phyloP scores from a whole-genome alignment of 192 early-diverging fungal species.

The Rhizophagus clarus region DNA sequence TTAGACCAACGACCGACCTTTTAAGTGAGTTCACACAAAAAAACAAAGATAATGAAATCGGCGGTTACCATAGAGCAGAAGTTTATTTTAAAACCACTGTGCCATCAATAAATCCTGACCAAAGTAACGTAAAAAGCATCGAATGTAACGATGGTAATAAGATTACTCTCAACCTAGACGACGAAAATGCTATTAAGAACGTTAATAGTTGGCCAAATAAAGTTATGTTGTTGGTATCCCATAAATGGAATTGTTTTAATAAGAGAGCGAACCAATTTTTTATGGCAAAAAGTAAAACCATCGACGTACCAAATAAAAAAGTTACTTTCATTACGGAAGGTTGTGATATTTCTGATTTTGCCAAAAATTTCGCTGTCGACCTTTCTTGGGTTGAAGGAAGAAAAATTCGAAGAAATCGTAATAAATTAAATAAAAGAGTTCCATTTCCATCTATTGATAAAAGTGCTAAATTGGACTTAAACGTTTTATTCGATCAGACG shows the following conservation, averaged over 20 bases:
- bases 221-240: background rate
- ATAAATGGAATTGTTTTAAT: constrained; percentile 17
- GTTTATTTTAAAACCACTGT: background rate
- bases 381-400: background rate
- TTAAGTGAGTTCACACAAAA: background rate
- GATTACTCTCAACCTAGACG: background rate
- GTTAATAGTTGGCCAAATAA: constrained; percentile 10
- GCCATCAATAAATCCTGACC: constrained; percentile 22
- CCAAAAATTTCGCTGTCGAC: background rate
- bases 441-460: background rate
- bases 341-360: background rate
- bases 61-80: background rate
- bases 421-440: background rate
- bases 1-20: background rate
- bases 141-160: background rate
- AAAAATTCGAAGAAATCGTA: background rate
- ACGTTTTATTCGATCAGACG: constrained; percentile 2
- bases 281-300: background rate
- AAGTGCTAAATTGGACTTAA: background rate
- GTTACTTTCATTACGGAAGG: constrained; percentile 5
- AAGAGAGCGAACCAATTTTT: constrained; percentile 1
- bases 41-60: background rate
- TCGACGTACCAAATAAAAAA: background rate
- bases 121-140: background rate
- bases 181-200: background rate